Evolutionary conservation across 2,329 filamentous ascomycete species (phyloP), one percentile per base, ranked within the genome.

Genomic region (Pleoardoris graminearum): DNA sequence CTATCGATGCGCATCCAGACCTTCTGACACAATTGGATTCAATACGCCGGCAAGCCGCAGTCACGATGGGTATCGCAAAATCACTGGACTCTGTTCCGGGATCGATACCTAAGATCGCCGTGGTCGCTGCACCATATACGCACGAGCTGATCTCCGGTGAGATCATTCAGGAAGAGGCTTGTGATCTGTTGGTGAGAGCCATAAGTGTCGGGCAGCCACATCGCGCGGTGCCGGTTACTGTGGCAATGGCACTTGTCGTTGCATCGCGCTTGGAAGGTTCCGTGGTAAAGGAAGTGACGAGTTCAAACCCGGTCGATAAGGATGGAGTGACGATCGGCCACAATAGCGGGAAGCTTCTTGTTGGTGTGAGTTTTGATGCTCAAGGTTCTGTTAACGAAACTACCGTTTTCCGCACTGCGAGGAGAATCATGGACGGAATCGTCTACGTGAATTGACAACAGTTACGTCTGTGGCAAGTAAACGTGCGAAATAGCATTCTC

Each of bases 31-130:
- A 68, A 1, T 69, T 87, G 11, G 83, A 86, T 47, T 68, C 71
- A 0, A 83, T 88, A 46, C 77, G 85, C 0, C 75, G 75, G 19
- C 74, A 78, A 46, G 85, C 48, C 4, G 48, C 48, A 17, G 39
- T 50, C 14, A 30, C 48, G 2, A 87, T 87, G 84, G 83, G 83
- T 0, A 72, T 87, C 46, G 76, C 77, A 5, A 60, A 64, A 10
- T 66, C 74, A 1, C 65, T 69, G 1, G 69, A 70, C 1, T 71
- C 69, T 1, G 78, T 78, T 5, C 76, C 78, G 0, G 77, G 78
- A 0, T 83, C 80, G 3, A 80, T 87, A 2, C 84, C 85, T 0
- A 86, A 87, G 65, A 81, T 87, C 27, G 79, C 78, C 14, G 69
- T 85, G 12, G 75, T 83, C 0, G 77, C 76, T 1, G 46, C 54